phyloP scores from a whole-genome alignment of 805 yeast genomes.

The Brettanomyces nanus region DNA sequence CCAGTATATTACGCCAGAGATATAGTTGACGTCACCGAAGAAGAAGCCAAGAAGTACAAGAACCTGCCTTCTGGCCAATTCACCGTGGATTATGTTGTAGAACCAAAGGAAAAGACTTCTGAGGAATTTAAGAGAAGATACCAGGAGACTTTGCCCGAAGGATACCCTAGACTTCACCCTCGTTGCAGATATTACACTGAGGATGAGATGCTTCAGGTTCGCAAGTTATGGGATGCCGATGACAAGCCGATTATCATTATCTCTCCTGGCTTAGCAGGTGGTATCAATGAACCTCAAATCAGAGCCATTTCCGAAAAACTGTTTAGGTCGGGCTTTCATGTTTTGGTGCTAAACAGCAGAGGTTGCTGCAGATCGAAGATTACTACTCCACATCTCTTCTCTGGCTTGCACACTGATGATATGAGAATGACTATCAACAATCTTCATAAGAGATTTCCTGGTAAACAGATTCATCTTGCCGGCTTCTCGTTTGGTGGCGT shows the following conservation, averaged over 20 bases:
- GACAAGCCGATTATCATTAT: constrained; percentile 52
- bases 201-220: constrained; percentile 29
- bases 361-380: constrained; percentile 74
- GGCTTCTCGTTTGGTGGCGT: constrained; percentile 74
- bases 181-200: constrained; percentile 55
- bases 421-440: constrained; percentile 48
- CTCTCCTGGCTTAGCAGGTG: constrained; percentile 72
- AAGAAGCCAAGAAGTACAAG: constrained; percentile 8
- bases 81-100: constrained; percentile 41
- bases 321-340: constrained; percentile 36
- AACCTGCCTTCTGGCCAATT: constrained; percentile 31
- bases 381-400: constrained; percentile 58
- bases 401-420: constrained; percentile 66
- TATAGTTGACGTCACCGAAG: constrained; percentile 28
- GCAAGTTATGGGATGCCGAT: constrained; percentile 26
- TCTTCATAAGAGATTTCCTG: constrained; percentile 45
- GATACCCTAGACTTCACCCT: constrained; percentile 56
- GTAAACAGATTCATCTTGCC: constrained; percentile 53
- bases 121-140: constrained; percentile 23
- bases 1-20: constrained; percentile 39
- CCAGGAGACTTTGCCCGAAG: constrained; percentile 38
- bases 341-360: constrained; percentile 58
- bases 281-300: constrained; percentile 68
- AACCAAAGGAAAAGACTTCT: constrained; percentile 16
- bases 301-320: constrained; percentile 44